A percentile compares a stretch with the other conserved stretches of the same genome.
Evolutionary conservation across 1,139 yeast genomes (phyloP).

Genomic region (Lodderomyces beijingensis): DNA sequence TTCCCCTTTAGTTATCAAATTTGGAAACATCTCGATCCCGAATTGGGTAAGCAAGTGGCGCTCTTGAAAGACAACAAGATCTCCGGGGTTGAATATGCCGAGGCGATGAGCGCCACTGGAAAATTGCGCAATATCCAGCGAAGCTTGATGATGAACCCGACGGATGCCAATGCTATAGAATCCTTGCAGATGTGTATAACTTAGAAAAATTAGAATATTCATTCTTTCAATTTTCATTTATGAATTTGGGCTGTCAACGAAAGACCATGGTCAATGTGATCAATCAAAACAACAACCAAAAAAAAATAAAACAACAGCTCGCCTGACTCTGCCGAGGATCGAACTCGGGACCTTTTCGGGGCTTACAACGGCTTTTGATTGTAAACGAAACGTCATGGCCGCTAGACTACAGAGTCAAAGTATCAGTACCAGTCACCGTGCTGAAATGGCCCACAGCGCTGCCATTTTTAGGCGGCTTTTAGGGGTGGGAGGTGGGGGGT

Average conservation of each 20-base stretch:
- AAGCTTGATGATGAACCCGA: conserved; percentile 38
- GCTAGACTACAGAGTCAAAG: conserved; percentile 23
- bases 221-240: too few relatives aligned
- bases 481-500: too few relatives aligned
- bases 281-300: too few relatives aligned
- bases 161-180: conserved; percentile 1
- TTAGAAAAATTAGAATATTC: too few relatives aligned
- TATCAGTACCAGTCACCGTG: too few relatives aligned
- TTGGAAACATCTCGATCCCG: conserved; percentile 61
- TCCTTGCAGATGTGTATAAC: too few relatives aligned
- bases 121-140: conserved; percentile 56
- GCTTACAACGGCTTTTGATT: too few relatives aligned
- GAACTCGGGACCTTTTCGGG: conserved; percentile 29
- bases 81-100: conserved; percentile 49
- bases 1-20: conserved; percentile 67
- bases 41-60: conserved; percentile 46
- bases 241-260: too few relatives aligned
- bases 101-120: conserved; percentile 44
- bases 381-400: conserved; percentile 25
- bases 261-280: too few relatives aligned
- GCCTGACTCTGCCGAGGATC: conserved; percentile 25
- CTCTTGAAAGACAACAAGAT: conserved; percentile 46
- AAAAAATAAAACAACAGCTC: conserved; percentile 6
- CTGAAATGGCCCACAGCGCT: too few relatives aligned
- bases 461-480: too few relatives aligned